Percentiles rank a stretch among this genome's conserved stretches.
phyloP scores from a whole-genome alignment of 768 basidiomycete species.

The Lactarius hatsudake region DNA sequence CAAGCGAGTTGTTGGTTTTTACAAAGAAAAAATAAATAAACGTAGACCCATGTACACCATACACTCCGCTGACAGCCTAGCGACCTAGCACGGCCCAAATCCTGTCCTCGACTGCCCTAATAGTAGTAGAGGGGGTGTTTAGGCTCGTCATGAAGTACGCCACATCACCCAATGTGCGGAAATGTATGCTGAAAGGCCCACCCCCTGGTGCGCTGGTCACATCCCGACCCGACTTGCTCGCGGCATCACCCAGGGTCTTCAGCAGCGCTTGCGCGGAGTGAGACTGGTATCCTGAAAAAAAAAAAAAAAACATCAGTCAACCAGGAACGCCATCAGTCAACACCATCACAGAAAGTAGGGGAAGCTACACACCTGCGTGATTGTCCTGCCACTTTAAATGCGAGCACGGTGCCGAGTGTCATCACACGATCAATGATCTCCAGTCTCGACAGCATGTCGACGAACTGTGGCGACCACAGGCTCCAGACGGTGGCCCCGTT shows the following conservation, averaged over 20 bases:
- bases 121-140: conserved; percentile 56
- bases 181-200: conserved; percentile 70
- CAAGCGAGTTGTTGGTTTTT: not conserved
- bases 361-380: conserved; percentile 45
- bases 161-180: conserved; percentile 83
- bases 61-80: not conserved
- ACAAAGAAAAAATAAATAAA: not conserved
- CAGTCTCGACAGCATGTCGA: conserved; percentile 56
- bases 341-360: not conserved
- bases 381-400: conserved; percentile 68
- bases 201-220: conserved; percentile 47
- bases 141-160: conserved; percentile 93
- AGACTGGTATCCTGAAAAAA: conserved; percentile 46
- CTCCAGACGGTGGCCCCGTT: conserved; percentile 63
- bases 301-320: not conserved
- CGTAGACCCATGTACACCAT: not conserved
- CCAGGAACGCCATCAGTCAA: not conserved
- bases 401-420: conserved; percentile 84
- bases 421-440: conserved; percentile 68
- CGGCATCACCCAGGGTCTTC: conserved; percentile 43
- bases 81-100: conserved; percentile 45
- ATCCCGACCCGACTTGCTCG: conserved; percentile 31
- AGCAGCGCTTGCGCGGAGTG: conserved; percentile 66
- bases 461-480: conserved; percentile 79
- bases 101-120: conserved; percentile 60